A percentile compares a stretch with the other conserved stretches of the same genome.
phyloP scores from a whole-genome alignment of 768 basidiomycete species.

The Pleurotus eryngii region DNA sequence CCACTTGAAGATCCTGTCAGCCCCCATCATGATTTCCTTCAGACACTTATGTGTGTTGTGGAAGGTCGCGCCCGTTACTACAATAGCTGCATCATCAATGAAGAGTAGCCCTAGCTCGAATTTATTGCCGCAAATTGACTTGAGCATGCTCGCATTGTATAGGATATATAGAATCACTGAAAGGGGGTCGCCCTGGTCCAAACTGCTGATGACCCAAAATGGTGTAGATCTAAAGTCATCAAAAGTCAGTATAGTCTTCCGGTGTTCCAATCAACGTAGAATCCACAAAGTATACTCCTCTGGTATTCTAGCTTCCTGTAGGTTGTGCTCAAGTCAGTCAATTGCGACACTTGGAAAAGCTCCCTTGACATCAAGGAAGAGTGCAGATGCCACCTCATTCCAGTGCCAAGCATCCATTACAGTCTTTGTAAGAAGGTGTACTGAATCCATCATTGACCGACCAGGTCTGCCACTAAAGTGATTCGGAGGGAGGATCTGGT shows the following conservation, averaged over 20 bases:
- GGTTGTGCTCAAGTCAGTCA: slow-evolving; percentile 17
- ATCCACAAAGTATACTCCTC: slow-evolving; percentile 14
- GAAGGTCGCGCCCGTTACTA: too few species aligned
- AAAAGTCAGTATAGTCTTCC: slow-evolving; percentile 21
- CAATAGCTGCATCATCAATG: too few species aligned
- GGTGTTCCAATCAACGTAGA: slow-evolving; percentile 10
- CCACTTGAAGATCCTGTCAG: too few species aligned
- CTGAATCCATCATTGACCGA: slow-evolving; percentile 23
- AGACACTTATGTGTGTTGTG: too few species aligned
- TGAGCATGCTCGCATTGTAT: slow-evolving; percentile 23
- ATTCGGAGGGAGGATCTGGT: slow-evolving; percentile 16
- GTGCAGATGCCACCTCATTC: slow-evolving; percentile 17
- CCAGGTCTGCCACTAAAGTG: slow-evolving; percentile 29
- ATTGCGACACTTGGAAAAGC: slow-evolving; percentile 23
- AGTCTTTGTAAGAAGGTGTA: slow-evolving; percentile 18
- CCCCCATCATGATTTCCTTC: too few species aligned
- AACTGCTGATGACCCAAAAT: slow-evolving; percentile 17
- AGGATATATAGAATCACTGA: slow-evolving; percentile 24
- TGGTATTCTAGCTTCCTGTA: slow-evolving; percentile 19
- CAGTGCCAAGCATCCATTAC: slow-evolving; percentile 20
- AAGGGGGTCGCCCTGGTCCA: slow-evolving; percentile 23
- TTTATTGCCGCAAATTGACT: background rate
- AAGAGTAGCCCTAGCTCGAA: too few species aligned
- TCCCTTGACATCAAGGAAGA: slow-evolving; percentile 27
- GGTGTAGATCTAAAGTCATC: slow-evolving; percentile 22